Conservation (phyloP, 257 asterid species). For the Fraxinus anomala region DNA sequence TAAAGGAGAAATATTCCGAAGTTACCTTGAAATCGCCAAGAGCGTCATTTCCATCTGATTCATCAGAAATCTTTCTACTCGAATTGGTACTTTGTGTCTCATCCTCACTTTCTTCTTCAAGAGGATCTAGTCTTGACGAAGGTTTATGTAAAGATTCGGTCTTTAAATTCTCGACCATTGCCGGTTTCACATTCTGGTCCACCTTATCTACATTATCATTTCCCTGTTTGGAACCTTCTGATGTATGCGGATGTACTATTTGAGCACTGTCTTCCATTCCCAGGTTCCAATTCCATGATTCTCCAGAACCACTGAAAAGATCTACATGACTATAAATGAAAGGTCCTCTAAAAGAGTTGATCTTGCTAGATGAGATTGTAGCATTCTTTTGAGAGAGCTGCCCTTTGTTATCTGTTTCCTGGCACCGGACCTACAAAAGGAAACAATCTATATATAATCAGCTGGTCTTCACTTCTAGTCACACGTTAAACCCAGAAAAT, state of each 20-base stretch:
- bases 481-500: background rate
- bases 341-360: conserved; percentile 54
- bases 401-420: conserved; percentile 37
- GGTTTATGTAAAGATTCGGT: conserved; percentile 37
- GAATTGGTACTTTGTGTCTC: conserved; percentile 56
- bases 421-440: conserved; percentile 41
- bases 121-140: conserved; percentile 50
- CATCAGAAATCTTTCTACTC: conserved; percentile 43
- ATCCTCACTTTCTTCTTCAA: conserved; percentile 78
- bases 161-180: conserved; percentile 45
- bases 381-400: conserved; percentile 47
- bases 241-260: conserved; percentile 36
- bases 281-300: conserved; percentile 84
- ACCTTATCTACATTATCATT: conserved; percentile 35
- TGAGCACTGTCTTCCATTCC: conserved; percentile 57
- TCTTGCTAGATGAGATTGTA: conserved; percentile 40
- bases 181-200: conserved; percentile 47
- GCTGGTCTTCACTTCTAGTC: background rate
- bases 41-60: conserved; percentile 46
- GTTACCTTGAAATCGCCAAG: conserved; percentile 43
- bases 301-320: conserved; percentile 95
- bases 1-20: conserved; percentile 22
- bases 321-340: conserved; percentile 74
- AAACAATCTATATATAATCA: conserved; percentile 17
- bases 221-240: conserved; percentile 43